Base-by-base conservation (phyloP, 306 rosid genomes). In the Fragaria iinumae region DNA sequence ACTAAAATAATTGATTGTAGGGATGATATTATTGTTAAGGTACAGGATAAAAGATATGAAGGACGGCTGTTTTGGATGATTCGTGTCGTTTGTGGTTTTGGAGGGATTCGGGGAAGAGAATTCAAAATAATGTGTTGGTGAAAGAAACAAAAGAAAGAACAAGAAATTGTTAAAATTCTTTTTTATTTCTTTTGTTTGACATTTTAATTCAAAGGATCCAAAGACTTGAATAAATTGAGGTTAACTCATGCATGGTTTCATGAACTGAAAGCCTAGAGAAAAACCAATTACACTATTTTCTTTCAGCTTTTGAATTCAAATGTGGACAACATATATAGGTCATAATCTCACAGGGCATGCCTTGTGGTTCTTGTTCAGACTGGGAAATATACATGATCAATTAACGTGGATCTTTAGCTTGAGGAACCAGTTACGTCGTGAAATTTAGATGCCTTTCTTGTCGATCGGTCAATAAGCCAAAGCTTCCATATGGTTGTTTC, bases 21-120 rank as follows among this genome's bases (percentile, higher is more conserved):
- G 72, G 73, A 11, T 64, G 69, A 65, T 38, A 36, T 36, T 65
- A 65, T 65, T 65, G 47, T 65, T 65, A 36, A 73, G 74, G 82
- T 82, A 73, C 43, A 76, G 81, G 75, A 81, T 56, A 52, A 57
- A 32, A 32, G 43, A 32, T 65, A 27, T 75, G 56, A 23, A 80
- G 82, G 91, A 88, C 81, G 93, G 90, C 93, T 69, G 29, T 76
- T 80, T 87, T 91, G 89, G 87, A 71, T 70, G 48, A 75, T 76
- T 82, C 68, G 80, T 86, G 93, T 88, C 86, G 68, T 41, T 59
- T 71, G 77, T 49, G 83, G 56, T 8, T 77, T 83, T 79, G 78
- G 74, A 62, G 74, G 76, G 82, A 80, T 70, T 60, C 14, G 43
- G 41, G 11, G 56, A 38, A 11, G n/a, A 29, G 29, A 57, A 18